These are phyloP conservation scores for Glutinoglossum americanum DNA, from an alignment of 495 filamentous ascomycete genomes.

Conservation along the genomic window DNA sequence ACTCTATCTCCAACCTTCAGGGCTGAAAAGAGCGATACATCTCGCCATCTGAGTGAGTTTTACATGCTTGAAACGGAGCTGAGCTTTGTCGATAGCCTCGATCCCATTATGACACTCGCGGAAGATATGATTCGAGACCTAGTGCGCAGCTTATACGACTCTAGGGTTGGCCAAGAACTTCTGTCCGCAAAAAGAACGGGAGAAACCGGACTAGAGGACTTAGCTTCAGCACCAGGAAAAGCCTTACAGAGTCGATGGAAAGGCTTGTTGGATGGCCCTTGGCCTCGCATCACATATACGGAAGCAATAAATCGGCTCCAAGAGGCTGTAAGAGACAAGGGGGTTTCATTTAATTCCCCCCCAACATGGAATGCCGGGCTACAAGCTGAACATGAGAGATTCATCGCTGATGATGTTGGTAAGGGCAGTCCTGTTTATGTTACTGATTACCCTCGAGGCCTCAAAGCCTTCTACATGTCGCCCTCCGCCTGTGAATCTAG, in stretches of 20 bases:
- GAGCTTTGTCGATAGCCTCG: constrained; percentile 49
- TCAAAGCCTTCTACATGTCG: constrained; percentile 96
- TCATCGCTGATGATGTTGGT: constrained; percentile 52
- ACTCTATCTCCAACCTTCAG: constrained; percentile 83
- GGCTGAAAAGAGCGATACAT: constrained; percentile 84
- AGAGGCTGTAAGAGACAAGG: constrained; percentile 27
- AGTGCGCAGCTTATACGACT: constrained; percentile 29
- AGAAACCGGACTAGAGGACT: constrained; percentile 15
- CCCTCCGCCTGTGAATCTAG: constrained; percentile 23
- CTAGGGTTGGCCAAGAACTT: constrained; percentile 41
- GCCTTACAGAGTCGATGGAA: constrained; percentile 47
- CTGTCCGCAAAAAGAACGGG: constrained; percentile 21
- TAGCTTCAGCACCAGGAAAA: constrained; percentile 10
- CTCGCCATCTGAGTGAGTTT: constrained; percentile 89
- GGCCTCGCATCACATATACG: constrained; percentile 75
- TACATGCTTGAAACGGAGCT: constrained; percentile 95
- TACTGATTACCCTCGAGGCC: constrained; percentile 64
- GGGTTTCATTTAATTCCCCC: constrained; percentile 36
- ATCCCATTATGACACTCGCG: constrained; percentile 51
- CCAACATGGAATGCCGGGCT: constrained; percentile 56
- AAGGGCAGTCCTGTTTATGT: constrained; percentile 63
- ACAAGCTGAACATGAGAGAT: constrained; percentile 85
- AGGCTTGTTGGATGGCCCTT: constrained; percentile 35
- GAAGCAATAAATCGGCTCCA: constrained; percentile 50
- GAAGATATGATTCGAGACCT: constrained; percentile 53